Conservation (phyloP, 352 stramenopile species). For the Hyaloperonospora brassicae region DNA sequence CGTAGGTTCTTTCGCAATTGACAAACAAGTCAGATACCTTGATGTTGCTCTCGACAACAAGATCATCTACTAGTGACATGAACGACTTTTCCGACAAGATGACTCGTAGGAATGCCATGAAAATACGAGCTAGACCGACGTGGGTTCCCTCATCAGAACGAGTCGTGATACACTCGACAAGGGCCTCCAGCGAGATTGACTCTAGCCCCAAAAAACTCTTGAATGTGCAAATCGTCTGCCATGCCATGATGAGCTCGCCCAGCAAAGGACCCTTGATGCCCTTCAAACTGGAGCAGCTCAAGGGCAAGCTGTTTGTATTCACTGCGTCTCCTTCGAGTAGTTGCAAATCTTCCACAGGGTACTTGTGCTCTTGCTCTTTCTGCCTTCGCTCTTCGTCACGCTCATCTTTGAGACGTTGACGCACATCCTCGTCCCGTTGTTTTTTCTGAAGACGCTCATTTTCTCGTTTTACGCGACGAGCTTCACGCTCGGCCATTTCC, state of each 20-base stretch:
- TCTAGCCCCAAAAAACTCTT: slow-evolving; percentile 59
- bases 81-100: slow-evolving; percentile 78
- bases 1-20: slow-evolving; percentile 64
- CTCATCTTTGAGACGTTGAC: slow-evolving; percentile 38
- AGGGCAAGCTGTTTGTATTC: slow-evolving; percentile 27
- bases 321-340: slow-evolving; percentile 39
- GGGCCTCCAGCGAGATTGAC: slow-evolving; percentile 50
- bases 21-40: slow-evolving; percentile 74
- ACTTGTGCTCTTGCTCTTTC: slow-evolving; percentile 55
- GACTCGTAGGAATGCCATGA: slow-evolving; percentile 59
- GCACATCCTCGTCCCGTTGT: slow-evolving; percentile 40
- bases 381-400: slow-evolving; percentile 56
- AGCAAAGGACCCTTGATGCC: slow-evolving; percentile 49
- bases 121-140: slow-evolving; percentile 51
- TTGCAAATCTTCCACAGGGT: slow-evolving; percentile 64
- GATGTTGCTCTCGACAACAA: slow-evolving; percentile 74
- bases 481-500: slow-evolving; percentile 52
- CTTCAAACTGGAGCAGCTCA: slow-evolving; percentile 34
- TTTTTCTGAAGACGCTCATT: slow-evolving; percentile 44
- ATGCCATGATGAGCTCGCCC: slow-evolving; percentile 70
- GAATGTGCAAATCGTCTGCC: slow-evolving; percentile 72
- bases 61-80: slow-evolving; percentile 61
- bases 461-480: slow-evolving; percentile 49
- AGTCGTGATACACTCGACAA: slow-evolving; percentile 45
- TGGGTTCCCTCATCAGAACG: slow-evolving; percentile 36